Evolutionary conservation across 83 land plant genomes (phyloP), one percentile per base, ranked within the genome.

Genomic region (Larix sibirica): DNA sequence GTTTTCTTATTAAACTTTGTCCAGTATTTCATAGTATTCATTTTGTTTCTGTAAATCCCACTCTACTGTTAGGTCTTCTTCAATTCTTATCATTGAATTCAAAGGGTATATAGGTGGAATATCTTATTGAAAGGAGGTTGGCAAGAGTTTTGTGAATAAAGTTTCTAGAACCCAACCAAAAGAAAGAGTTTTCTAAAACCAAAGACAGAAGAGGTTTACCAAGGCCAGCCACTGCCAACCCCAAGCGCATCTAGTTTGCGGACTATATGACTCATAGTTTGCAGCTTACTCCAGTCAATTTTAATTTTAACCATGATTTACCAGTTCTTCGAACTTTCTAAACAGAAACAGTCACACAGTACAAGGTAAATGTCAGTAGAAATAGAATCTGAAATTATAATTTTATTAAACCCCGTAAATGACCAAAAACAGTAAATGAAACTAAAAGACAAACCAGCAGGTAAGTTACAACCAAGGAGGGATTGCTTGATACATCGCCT

Each of bases 261-360:
- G 54, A 42, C 12, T n/a, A 73, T 38, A 36, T 73, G 9, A 69
- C n/a, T 73, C 8, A 9, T 1, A 73, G 47, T 42, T 38, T 71
- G 13, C 76, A 71, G 23, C 36, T n/a, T 71, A 69, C 76, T 42
- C 54, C 54, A 21, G n/a, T 9, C 77, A 40, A 73, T 23, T 73
- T 42, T 42, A 12, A 17, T 71, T 40, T 17, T 40, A 6, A 38
- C 18, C 50, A 17, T 18, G 21, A 42, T n/a, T 16, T 21, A n/a
- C 21, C 50, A 13, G 44, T 42, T 73, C 50, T 50, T 12, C 9
- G 56, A 12, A 50, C 12, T 50, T 20, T 73, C 9, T 42, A n/a
- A 42, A 73, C 38, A 42, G 77, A 73, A 73, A 73, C 56, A 73
- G 77, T 2, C 56, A 73, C 54, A n/a, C 10, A 73, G 23, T 42